Evolutionary conservation across 768 basidiomycete species (phyloP).

Genomic region (Dictyophora rubrovolvata): DNA sequence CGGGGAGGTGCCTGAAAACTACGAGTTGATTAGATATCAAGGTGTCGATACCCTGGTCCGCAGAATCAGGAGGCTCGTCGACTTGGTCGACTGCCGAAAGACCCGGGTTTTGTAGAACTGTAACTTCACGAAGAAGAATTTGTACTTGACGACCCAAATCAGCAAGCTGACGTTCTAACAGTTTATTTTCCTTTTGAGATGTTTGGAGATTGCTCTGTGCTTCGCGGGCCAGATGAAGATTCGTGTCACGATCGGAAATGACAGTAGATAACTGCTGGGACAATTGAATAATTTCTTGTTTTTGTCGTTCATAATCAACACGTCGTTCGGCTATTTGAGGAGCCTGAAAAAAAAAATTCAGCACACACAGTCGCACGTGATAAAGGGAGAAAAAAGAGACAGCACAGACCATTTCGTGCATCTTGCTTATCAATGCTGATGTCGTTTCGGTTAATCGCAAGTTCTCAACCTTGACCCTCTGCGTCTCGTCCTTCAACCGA

Average conservation of each 20-base stretch:
- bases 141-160: constrained; percentile 85
- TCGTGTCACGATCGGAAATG: constrained; percentile 64
- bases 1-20: constrained; percentile 67
- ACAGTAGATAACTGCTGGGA: constrained; percentile 70
- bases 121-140: constrained; percentile 64
- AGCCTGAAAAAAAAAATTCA: constrained; percentile 39
- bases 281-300: constrained; percentile 70
- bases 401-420: constrained; percentile 72
- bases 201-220: constrained; percentile 51
- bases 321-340: constrained; percentile 87
- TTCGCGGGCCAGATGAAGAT: constrained; percentile 45
- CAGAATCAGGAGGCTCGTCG: constrained; percentile 30
- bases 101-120: constrained; percentile 72
- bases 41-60: constrained; percentile 52
- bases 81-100: constrained; percentile 60
- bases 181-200: constrained; percentile 49
- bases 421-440: constrained; percentile 71
- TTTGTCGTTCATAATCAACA: constrained; percentile 75
- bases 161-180: constrained; percentile 65
- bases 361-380: not conserved
- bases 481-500: constrained; percentile 71
- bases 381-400: not conserved
- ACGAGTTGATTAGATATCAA: constrained; percentile 87
- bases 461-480: constrained; percentile 70
- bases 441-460: constrained; percentile 78